phyloP scores from a whole-genome alignment of 768 basidiomycete species.

The Kwoniella botswanensis region DNA sequence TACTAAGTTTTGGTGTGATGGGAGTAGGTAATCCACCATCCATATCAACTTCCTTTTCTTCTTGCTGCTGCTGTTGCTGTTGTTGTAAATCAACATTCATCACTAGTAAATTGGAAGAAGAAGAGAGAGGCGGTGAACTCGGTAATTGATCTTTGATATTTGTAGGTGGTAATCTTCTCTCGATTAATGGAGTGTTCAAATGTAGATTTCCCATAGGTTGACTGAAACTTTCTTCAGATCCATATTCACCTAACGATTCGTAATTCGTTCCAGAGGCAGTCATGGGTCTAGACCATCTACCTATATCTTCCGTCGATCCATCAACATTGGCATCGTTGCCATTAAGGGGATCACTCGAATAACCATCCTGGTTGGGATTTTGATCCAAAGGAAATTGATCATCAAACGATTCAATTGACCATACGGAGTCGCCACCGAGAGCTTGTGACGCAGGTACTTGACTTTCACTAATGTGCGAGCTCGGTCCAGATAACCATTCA shows the following conservation, averaged over 20 bases:
- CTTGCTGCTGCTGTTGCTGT: background rate
- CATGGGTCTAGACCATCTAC: conserved; percentile 29
- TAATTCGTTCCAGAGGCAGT: conserved; percentile 42
- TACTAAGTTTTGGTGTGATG: background rate
- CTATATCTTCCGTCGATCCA: conserved; percentile 15
- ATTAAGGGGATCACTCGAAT: background rate
- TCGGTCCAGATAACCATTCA: conserved; percentile 68
- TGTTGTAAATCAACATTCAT: background rate
- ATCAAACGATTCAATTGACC: conserved; percentile 47
- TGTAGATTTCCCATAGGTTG: conserved; percentile 52
- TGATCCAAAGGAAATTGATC: conserved; percentile 20
- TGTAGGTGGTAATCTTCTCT: background rate
- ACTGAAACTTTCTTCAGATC: conserved; percentile 48
- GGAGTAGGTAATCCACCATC: conserved; percentile 8
- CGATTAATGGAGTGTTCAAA: conserved; percentile 40
- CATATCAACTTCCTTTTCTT: background rate
- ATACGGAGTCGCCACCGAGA: conserved; percentile 44
- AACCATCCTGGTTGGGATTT: background rate
- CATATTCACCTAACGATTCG: conserved; percentile 23
- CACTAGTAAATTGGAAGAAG: background rate
- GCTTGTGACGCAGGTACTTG: conserved; percentile 14
- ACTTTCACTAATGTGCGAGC: conserved; percentile 30
- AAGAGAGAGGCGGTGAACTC: background rate
- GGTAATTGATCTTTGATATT: background rate
- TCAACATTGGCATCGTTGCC: conserved; percentile 1